Evolutionary conservation across 805 yeast species (phyloP), one percentile per base, ranked within the genome.

Genomic region (Pichia sporocuriosa): DNA sequence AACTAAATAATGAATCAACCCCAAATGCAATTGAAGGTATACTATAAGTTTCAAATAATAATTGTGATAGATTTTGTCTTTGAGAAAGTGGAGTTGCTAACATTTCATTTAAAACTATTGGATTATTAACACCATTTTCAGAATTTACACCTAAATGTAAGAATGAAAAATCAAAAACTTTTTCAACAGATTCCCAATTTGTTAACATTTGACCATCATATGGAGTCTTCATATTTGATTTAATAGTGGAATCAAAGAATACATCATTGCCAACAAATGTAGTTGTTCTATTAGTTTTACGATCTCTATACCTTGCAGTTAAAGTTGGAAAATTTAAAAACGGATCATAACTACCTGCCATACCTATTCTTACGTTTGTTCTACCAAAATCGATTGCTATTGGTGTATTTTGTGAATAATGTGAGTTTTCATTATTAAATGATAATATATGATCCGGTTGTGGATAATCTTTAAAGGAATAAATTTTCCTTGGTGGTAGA

Each of bases 121-220:
- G 97, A 52, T 84, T 87, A 35, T 81, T 75, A 4, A 89, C 77
- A 2, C 68, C 57, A 2, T 76, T 75, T 2, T 61, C 45, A 0
- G 77, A 65, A 7, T 53, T 54, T 3, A 87, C 93, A 4, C 90
- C 83, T 36, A 90, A 55, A 58, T 86, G 94, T 46, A 77, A 73
- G 57, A 93, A 82, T 0, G 88, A 69, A 56, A 88, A 93, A 61
- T 90, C 97, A 37, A 93, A 58, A 39, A 90, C 74, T 44, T 71
- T 74, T 58, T 93, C 98, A 2, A 82, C 73, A 44, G 81, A 75
- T 43, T 93, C 97, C 97, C 97, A 94, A 59, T 89, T 94, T 21
- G 94, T 81, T 27, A 93, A 68, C 51, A 87, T 66, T 4, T 85
- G 75, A 0, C 95, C 96, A 59, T 93, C 98, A 56, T 75, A 90